Conservation (phyloP, 2,329 filamentous ascomycete genomes). For the Aspergillus niger region DNA sequence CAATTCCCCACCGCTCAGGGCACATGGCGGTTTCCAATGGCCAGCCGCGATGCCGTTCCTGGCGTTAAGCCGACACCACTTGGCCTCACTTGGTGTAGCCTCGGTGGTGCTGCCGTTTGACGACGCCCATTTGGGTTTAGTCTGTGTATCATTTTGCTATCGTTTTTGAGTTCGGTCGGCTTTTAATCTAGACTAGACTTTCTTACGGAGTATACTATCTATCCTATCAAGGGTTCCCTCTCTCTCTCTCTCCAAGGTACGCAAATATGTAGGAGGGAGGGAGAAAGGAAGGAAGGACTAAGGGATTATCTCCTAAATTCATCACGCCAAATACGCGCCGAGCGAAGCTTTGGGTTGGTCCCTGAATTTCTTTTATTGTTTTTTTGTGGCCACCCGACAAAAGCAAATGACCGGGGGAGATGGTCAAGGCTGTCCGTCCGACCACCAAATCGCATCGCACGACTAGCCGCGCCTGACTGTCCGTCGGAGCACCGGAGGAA, state of each 20-base stretch:
- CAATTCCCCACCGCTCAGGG: constrained; percentile 20
- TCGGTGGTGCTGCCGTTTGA: constrained; percentile 5
- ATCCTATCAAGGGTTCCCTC: not conserved
- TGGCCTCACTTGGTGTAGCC: constrained; percentile 6
- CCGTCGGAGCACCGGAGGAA: constrained; percentile 10
- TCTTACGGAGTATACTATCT: not conserved
- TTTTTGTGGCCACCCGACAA: not conserved
- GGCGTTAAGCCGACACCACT: constrained; percentile 17
- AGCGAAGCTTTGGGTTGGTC: not conserved
- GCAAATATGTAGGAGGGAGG: not conserved
- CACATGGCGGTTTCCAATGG: constrained; percentile 22
- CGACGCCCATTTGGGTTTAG: constrained; percentile 6
- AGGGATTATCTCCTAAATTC: not conserved
- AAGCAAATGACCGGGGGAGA: constrained; percentile 5
- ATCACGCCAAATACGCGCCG: not conserved
- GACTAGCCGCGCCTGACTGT: constrained; percentile 11
- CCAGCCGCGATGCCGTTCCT: constrained; percentile 22
- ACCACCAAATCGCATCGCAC: constrained; percentile 8
- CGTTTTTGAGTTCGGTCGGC: not conserved
- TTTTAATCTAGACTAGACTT: no score
- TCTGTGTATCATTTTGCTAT: not conserved
- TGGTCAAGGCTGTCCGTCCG: constrained; percentile 3
- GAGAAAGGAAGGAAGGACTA: no score
- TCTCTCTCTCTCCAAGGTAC: not conserved
- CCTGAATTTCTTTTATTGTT: not conserved